Evolutionary conservation across 345 rosid species (phyloP).

Genomic region (Acer saccharum): DNA sequence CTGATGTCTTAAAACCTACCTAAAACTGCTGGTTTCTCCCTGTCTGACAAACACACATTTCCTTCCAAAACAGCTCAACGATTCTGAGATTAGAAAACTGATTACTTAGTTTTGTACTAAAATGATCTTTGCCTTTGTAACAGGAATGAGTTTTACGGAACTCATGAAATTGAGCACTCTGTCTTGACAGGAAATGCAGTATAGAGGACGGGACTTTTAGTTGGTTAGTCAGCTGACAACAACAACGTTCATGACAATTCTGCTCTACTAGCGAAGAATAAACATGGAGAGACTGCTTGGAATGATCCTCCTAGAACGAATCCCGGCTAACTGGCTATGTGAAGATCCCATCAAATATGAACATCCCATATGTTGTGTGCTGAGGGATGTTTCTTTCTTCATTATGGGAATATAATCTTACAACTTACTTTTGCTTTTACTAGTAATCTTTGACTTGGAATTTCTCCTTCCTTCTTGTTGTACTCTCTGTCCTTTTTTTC

Average conservation of each 20-base stretch:
- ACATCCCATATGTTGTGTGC: not conserved
- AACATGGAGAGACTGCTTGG: conserved; percentile 20
- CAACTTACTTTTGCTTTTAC: conserved; percentile 24
- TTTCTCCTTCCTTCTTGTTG: not conserved
- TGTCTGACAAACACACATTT: not conserved
- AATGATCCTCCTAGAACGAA: conserved; percentile 14
- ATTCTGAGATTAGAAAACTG: not conserved
- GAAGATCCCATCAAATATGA: conserved; percentile 1
- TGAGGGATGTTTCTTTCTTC: conserved; percentile 10
- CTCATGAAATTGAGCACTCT: not conserved
- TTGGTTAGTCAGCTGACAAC: conserved; percentile 10
- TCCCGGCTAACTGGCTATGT: not conserved
- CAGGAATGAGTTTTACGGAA: not conserved
- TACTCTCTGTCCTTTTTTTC: not conserved
- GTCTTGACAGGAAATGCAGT: conserved; percentile 62
- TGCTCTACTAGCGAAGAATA: conserved; percentile 24
- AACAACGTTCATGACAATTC: conserved; percentile 23
- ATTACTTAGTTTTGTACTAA: not conserved
- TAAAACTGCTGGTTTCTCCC: not conserved
- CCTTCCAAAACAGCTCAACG: not conserved
- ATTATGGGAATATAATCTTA: conserved; percentile 28
- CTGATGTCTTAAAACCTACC: not conserved
- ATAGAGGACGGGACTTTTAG: conserved; percentile 64
- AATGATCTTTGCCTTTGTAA: not conserved
- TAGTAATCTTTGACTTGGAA: conserved; percentile 13